Conservation (phyloP, 768 basidiomycete genomes). For the Clavulina sp. region DNA sequence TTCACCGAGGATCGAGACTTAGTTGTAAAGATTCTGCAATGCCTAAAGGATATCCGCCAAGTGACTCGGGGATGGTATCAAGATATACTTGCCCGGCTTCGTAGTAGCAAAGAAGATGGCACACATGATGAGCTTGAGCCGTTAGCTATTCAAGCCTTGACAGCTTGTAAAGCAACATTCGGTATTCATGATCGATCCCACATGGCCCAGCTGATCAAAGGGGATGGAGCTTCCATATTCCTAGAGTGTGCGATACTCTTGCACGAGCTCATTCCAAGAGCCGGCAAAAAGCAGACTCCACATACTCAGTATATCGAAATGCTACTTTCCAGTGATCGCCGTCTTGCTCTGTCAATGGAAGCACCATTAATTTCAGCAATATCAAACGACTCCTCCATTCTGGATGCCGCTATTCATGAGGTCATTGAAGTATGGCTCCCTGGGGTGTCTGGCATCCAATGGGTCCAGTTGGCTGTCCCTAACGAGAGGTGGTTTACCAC, state of each 20-base stretch:
- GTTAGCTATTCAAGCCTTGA: constrained; percentile 22
- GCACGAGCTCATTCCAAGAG: background rate
- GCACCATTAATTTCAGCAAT: background rate
- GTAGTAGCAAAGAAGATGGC: constrained; percentile 6
- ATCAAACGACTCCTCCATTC: background rate
- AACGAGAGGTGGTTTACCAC: constrained; percentile 6
- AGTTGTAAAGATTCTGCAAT: constrained; percentile 10
- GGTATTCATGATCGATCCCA: background rate
- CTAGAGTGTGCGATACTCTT: constrained; percentile 1
- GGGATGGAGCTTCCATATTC: constrained; percentile 3
- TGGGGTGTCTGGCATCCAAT: background rate
- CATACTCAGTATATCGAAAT: background rate
- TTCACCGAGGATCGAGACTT: constrained; percentile 12
- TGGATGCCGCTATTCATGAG: background rate
- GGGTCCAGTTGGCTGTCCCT: background rate
- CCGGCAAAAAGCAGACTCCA: background rate
- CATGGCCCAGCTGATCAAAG: background rate
- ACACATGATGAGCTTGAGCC: constrained; percentile 10
- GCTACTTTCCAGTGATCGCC: constrained; percentile 1
- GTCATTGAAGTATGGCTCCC: background rate
- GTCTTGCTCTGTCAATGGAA: constrained; percentile 2
- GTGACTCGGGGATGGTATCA: constrained; percentile 23
- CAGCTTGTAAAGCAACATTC: background rate
- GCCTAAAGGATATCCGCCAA: constrained; percentile 20
- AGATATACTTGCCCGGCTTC: constrained; percentile 18